These are phyloP conservation scores for Diaporthe velutina DNA, from an alignment of 2,329 filamentous ascomycete species.

Conservation along the genomic window DNA sequence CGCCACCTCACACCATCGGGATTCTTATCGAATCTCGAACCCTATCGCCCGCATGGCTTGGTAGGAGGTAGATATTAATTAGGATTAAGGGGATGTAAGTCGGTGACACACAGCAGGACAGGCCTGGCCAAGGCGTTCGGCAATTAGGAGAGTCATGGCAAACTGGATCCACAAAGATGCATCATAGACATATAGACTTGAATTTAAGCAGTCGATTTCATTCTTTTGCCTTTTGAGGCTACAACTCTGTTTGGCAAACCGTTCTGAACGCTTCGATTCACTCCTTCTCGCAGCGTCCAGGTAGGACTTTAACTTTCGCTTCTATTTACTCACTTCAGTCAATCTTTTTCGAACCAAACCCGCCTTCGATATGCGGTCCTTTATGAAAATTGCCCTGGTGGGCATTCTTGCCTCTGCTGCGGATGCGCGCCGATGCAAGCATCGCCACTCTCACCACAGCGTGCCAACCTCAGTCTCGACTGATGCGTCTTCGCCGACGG, in stretches of 20 bases:
- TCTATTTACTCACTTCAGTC: conserved; percentile 34
- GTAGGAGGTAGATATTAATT: conserved; percentile 28
- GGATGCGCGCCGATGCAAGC: conserved; percentile 33
- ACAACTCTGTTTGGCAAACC: neutral
- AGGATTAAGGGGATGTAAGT: conserved; percentile 28
- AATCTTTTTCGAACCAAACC: conserved; percentile 15
- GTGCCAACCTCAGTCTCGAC: neutral
- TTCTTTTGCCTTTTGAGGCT: neutral
- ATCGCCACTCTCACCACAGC: conserved; percentile 32
- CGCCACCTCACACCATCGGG: conserved; percentile 26
- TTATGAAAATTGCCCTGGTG: conserved; percentile 25
- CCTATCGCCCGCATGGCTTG: conserved; percentile 4
- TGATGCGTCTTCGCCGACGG: neutral
- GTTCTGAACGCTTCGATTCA: conserved; percentile 15
- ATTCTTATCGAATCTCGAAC: conserved; percentile 27
- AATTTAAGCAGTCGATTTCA: conserved; percentile 6
- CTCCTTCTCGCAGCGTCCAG: conserved; percentile 13
- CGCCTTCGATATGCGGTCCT: conserved; percentile 23
- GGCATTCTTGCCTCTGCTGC: conserved; percentile 8
- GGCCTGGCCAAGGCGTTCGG: conserved; percentile 20
- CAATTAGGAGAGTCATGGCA: conserved; percentile 10
- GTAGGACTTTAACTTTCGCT: conserved; percentile 15
- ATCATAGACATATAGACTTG: conserved; percentile 12
- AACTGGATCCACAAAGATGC: neutral
- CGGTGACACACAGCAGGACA: conserved; percentile 13